Conservation (phyloP, 768 basidiomycete genomes). For the Boletus sensibilis region DNA sequence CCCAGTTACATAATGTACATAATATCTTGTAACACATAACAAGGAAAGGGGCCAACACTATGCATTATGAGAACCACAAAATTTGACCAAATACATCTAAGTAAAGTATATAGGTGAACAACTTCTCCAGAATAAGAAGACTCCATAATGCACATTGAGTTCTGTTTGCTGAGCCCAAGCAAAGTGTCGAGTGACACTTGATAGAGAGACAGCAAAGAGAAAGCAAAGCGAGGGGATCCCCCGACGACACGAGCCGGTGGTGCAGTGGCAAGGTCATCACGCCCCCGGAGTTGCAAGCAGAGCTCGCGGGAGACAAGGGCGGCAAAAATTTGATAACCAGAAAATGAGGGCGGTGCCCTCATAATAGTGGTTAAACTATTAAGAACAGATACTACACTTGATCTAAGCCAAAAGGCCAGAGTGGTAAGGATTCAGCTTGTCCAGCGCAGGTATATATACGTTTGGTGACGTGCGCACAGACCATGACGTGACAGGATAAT, state of each 20-base stretch:
- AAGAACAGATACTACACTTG: slow-evolving; percentile 79
- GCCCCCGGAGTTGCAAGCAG: slow-evolving; percentile 43
- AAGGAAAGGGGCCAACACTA: too few relatives aligned
- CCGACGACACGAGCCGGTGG: slow-evolving; percentile 58
- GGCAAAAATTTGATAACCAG: slow-evolving; percentile 50
- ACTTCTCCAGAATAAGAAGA: too few relatives aligned
- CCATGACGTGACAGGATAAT: too few relatives aligned
- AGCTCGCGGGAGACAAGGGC: slow-evolving; percentile 29
- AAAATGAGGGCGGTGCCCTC: slow-evolving; percentile 50
- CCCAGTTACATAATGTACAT: too few relatives aligned
- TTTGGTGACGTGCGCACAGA: slow-evolving; percentile 6
- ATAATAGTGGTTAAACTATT: slow-evolving; percentile 60
- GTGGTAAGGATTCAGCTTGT: slow-evolving; percentile 18
- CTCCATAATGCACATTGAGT: neutral
- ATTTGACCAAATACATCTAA: too few relatives aligned
- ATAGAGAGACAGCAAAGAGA: slow-evolving; percentile 16
- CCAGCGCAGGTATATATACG: slow-evolving; percentile 1
- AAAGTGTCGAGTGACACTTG: neutral
- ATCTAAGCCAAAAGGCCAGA: slow-evolving; percentile 69
- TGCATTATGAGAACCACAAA: too few relatives aligned
- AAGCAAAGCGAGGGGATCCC: slow-evolving; percentile 39
- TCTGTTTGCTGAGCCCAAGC: slow-evolving; percentile 13
- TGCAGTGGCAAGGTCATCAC: slow-evolving; percentile 43
- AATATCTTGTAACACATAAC: too few relatives aligned
- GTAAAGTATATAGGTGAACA: too few relatives aligned